Conservation (phyloP, 2,329 filamentous ascomycete genomes). For the Stenocarpella maydis region DNA sequence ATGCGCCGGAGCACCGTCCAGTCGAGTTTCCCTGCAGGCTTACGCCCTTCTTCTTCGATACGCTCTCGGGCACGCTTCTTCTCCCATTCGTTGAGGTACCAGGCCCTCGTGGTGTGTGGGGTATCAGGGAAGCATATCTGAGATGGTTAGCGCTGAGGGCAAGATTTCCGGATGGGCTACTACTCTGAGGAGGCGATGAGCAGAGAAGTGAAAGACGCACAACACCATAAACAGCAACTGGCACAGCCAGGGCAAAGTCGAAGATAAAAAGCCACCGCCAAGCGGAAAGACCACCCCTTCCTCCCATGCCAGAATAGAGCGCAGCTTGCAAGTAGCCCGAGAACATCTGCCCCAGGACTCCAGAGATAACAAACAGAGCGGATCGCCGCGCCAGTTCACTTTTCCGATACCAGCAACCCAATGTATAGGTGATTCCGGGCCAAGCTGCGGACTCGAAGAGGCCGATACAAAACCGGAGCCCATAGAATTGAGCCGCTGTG, state of each 20-base stretch:
- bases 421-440: constrained; percentile 42
- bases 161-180: background rate
- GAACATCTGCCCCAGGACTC: constrained; percentile 41
- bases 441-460: constrained; percentile 44
- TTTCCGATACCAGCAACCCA: constrained; percentile 45
- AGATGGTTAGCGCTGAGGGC: no score
- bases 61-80: no score
- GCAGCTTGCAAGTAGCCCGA: constrained; percentile 45
- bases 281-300: constrained; percentile 42
- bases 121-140: no score
- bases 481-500: constrained; percentile 43
- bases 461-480: constrained; percentile 45
- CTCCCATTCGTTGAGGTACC: no score
- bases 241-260: no score
- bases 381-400: constrained; percentile 42
- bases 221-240: no score
- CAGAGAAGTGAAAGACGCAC: no score
- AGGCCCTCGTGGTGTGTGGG: no score
- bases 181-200: no score
- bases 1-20: no score
- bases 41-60: no score
- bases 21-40: no score
- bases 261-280: constrained; percentile 47
- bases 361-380: constrained; percentile 42
- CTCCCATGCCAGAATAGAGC: constrained; percentile 42